These are phyloP conservation scores for Blastobotrys serpentis DNA, from an alignment of 1,139 yeast genomes.

Conservation along the genomic window DNA sequence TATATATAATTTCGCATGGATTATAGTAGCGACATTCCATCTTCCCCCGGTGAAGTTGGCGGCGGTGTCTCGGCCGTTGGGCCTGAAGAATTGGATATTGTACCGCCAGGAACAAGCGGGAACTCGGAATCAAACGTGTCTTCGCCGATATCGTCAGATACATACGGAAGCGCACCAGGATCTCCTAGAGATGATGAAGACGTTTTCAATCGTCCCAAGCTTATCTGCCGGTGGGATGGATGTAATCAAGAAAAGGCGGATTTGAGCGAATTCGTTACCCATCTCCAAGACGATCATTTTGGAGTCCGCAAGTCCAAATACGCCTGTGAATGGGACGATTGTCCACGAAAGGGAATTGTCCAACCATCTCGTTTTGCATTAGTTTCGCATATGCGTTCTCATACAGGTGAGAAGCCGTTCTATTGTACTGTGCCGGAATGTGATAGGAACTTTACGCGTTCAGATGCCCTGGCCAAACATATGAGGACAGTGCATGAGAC, in stretches of 20 bases:
- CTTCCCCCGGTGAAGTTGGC: slow-evolving; percentile 3
- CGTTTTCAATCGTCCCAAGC: slow-evolving; percentile 13
- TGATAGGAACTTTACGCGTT: slow-evolving; percentile 55
- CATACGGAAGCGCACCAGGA: slow-evolving; percentile 24
- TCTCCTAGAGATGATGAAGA: slow-evolving; percentile 20
- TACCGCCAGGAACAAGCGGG: too few relatives aligned
- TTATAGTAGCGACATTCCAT: slow-evolving; percentile 5
- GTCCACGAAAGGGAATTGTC: slow-evolving; percentile 52
- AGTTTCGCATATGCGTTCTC: slow-evolving; percentile 61
- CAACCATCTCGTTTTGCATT: slow-evolving; percentile 63
- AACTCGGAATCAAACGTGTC: slow-evolving; percentile 4
- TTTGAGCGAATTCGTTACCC: slow-evolving; percentile 41
- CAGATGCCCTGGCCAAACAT: slow-evolving; percentile 65
- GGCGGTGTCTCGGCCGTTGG: neutral
- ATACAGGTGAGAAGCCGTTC: slow-evolving; percentile 67
- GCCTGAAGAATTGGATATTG: neutral
- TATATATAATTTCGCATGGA: too few relatives aligned
- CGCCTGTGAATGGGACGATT: slow-evolving; percentile 62
- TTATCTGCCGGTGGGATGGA: slow-evolving; percentile 42
- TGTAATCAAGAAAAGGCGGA: slow-evolving; percentile 36
- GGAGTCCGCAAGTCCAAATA: slow-evolving; percentile 45
- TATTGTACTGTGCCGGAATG: slow-evolving; percentile 72
- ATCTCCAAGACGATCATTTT: slow-evolving; percentile 42
- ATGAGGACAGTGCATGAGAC: slow-evolving; percentile 61
- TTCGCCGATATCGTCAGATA: slow-evolving; percentile 24